Evolutionary conservation across 2,329 filamentous ascomycete genomes (phyloP).

Genomic region (Neopestalotiopsis sp.): DNA sequence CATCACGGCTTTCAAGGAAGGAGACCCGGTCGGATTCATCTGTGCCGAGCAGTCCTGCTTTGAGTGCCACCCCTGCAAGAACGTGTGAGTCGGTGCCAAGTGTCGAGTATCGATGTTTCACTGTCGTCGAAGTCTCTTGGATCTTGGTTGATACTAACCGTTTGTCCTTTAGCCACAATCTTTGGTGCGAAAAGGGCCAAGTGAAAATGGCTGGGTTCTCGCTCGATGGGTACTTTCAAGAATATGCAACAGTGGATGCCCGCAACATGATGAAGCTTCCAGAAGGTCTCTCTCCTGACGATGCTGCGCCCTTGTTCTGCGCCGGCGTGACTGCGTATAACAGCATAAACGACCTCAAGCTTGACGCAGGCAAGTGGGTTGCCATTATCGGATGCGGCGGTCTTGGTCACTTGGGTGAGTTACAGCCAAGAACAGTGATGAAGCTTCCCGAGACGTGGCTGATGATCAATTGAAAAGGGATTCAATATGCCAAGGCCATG

Average conservation of each 20-base stretch:
- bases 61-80: conserved; percentile 27
- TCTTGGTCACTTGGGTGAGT: conserved; percentile 29
- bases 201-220: conserved; percentile 30
- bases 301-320: conserved; percentile 34
- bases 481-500: conserved; percentile 32
- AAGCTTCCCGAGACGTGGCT: not conserved
- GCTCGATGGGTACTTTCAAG: conserved; percentile 32
- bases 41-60: conserved; percentile 29
- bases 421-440: not conserved
- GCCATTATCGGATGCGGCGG: conserved; percentile 33
- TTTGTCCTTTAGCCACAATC: conserved; percentile 19
- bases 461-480: not conserved
- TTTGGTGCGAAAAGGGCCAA: conserved; percentile 28
- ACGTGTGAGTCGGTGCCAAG: conserved; percentile 11
- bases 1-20: conserved; percentile 60
- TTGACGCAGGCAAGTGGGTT: conserved; percentile 27
- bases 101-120: no score
- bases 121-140: no score
- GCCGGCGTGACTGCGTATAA: conserved; percentile 33
- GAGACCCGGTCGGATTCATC: conserved; percentile 57
- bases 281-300: conserved; percentile 23
- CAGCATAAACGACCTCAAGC: conserved; percentile 23
- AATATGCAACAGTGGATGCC: conserved; percentile 32
- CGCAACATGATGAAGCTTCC: conserved; percentile 32
- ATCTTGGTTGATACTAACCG: not conserved